Base-by-base conservation (phyloP, 2,329 filamentous ascomycete genomes). In the Epicoccum sorghinum region DNA sequence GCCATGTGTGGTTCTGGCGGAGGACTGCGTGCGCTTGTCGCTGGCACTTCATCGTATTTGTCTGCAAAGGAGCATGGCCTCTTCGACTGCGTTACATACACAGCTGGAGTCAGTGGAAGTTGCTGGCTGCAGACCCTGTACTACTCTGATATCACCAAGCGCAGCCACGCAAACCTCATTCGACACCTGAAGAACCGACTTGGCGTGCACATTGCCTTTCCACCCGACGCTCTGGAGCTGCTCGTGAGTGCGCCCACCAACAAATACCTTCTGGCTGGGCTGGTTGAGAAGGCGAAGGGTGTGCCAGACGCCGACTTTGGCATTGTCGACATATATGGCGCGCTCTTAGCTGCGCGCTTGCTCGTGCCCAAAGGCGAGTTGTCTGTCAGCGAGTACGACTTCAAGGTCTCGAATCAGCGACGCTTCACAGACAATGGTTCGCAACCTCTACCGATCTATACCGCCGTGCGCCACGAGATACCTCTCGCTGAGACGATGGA, bases 1-100 rank as follows among this genome's bases (percentile, higher is more conserved):
- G 93, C 93, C 35, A 88, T 98, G 79, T 96, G 93, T 65, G 93
- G 93, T 7, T 98, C 93, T 2, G 95, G 95, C 8, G 95, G 95
- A 52, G 95, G 95, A 0, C 77, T 99, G 41, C 83, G 95, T 45
- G 95, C 95, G 1, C 83, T 99, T 33, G 91, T 98, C 14, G 93
- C 95, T 2, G 93, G 93, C 3, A 88, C 92, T 0, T 93, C 93
- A 0, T 97, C 93, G 0, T 88, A 96, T 57, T 80, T 95, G 8
- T 93, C 92, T 3, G 84, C 91, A 0, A 86, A 91, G 55, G 89
- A 97, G 71, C 89, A 90, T 52, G 95, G 95, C 0, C 79, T 99
- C 0, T 96, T 96, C 71, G 93, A 97, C 75, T 98, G 95, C 71
- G 84, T 91, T 9, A 98, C 93, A 1, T 99, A 99, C 69, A 96